phyloP scores from a whole-genome alignment of 345 rosid genomes.

The Acer yangbiense region DNA sequence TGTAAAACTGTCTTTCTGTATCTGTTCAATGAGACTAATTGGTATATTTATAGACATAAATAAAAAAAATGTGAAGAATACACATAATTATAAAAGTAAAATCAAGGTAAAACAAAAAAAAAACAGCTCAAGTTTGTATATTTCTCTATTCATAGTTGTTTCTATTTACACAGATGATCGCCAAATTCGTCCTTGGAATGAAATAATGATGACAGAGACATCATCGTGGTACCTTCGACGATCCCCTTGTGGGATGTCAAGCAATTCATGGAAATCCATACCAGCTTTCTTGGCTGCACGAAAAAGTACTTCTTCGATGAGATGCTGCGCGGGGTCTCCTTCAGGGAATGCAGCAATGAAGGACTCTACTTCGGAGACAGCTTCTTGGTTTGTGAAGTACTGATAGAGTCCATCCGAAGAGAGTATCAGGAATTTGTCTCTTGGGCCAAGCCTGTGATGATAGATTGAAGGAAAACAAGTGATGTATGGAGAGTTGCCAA shows the following conservation, averaged over 20 bases:
- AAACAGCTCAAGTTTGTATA: background rate
- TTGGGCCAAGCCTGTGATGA: constrained; percentile 70
- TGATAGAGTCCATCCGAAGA: constrained; percentile 93
- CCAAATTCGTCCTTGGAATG: constrained; percentile 96
- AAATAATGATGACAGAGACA: constrained; percentile 78
- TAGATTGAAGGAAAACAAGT: constrained; percentile 72
- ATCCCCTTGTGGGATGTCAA: constrained; percentile 91
- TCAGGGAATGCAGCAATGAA: constrained; percentile 81
- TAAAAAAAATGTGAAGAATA: background rate
- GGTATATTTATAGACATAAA: background rate
- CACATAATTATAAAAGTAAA: background rate
- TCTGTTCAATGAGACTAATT: background rate
- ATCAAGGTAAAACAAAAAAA: background rate
- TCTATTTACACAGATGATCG: constrained; percentile 66
- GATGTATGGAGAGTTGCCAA: constrained; percentile 79
- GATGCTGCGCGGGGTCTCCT: constrained; percentile 97
- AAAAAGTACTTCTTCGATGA: constrained; percentile 73
- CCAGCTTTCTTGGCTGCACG: constrained; percentile 95
- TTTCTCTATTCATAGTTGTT: background rate
- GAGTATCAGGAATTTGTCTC: constrained; percentile 74
- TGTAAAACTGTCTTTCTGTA: background rate
- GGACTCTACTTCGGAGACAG: constrained; percentile 63
- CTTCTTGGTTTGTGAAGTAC: constrained; percentile 86
- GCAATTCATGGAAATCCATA: constrained; percentile 81
- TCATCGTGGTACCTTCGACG: constrained; percentile 92